Percentiles rank a stretch among this genome's conserved stretches.
phyloP scores from a whole-genome alignment of 2,329 filamentous ascomycete genomes.

The Hymenoscyphus infarciens region DNA sequence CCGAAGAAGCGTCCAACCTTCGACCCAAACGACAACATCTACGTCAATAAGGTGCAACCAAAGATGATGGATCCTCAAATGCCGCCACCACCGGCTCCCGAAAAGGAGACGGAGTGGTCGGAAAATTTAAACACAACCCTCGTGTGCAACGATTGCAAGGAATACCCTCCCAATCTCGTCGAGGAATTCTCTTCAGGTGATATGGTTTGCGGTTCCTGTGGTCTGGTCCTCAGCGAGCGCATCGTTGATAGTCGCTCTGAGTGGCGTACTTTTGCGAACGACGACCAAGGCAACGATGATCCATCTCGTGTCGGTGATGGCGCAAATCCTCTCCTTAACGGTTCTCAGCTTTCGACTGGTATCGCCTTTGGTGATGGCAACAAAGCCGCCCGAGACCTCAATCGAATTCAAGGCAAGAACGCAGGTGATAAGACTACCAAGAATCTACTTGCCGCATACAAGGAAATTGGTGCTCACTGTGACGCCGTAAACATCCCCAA shows the following conservation, averaged over 20 bases:
- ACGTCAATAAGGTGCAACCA: slow-evolving; percentile 31
- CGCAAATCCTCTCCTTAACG: slow-evolving; percentile 83
- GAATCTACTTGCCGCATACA: slow-evolving; percentile 74
- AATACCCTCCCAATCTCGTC: slow-evolving; percentile 84
- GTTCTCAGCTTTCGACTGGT: slow-evolving; percentile 81
- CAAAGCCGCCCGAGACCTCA: slow-evolving; percentile 68
- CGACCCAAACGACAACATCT: slow-evolving; percentile 43
- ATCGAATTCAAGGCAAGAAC: slow-evolving; percentile 79
- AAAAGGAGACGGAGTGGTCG: slow-evolving; percentile 29
- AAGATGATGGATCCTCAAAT: slow-evolving; percentile 44
- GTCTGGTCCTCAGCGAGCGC: slow-evolving; percentile 82
- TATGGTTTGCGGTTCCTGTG: slow-evolving; percentile 88
- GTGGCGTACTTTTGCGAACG: slow-evolving; percentile 98
- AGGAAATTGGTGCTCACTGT: slow-evolving; percentile 83
- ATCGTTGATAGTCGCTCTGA: slow-evolving; percentile 95
- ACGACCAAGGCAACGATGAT: slow-evolving; percentile 94
- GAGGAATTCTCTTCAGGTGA: slow-evolving; percentile 93
- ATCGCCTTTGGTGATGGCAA: slow-evolving; percentile 80
- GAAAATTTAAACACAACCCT: slow-evolving; percentile 85
- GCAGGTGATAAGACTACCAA: slow-evolving; percentile 81
- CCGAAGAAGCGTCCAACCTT: slow-evolving; percentile 40
- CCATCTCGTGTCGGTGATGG: slow-evolving; percentile 97
- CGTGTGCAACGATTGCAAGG: slow-evolving; percentile 86
- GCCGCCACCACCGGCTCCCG: slow-evolving; percentile 17
- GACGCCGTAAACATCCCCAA: slow-evolving; percentile 80